Evolutionary conservation across 441 rosid genomes (phyloP).

Genomic region (Arabidopsis hybrid): DNA sequence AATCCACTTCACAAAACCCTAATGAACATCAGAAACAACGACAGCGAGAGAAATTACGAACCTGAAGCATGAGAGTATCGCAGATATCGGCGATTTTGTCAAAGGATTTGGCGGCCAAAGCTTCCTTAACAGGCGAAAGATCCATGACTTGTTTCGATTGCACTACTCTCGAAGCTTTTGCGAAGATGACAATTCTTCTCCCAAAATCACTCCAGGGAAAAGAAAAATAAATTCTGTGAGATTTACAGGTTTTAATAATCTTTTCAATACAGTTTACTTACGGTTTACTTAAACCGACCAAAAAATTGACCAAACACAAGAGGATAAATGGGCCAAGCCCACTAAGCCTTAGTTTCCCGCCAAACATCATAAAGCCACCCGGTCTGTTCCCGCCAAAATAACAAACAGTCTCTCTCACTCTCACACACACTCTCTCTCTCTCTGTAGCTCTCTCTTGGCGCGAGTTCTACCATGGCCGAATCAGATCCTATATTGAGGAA

Average conservation of each 20-base stretch:
- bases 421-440: not conserved
- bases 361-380: not conserved
- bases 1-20: not conserved
- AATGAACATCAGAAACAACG: not conserved
- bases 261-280: not conserved
- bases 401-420: not conserved
- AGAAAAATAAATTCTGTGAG: not conserved
- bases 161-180: not conserved
- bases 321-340: constrained; percentile 22
- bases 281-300: constrained; percentile 14
- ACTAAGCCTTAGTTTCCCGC: constrained; percentile 10
- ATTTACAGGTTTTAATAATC: constrained; percentile 14
- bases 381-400: not conserved
- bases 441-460: not conserved
- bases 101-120: constrained; percentile 68
- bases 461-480: not conserved
- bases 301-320: not conserved
- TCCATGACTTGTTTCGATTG: constrained; percentile 53
- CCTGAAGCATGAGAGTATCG: constrained; percentile 85
- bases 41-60: constrained; percentile 1
- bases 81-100: constrained; percentile 78
- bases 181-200: constrained; percentile 22
- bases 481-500: not conserved
- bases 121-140: constrained; percentile 61
- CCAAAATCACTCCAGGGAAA: not conserved